Conservation (phyloP, 257 asterid genomes). For the Solanum chmielewskii region DNA sequence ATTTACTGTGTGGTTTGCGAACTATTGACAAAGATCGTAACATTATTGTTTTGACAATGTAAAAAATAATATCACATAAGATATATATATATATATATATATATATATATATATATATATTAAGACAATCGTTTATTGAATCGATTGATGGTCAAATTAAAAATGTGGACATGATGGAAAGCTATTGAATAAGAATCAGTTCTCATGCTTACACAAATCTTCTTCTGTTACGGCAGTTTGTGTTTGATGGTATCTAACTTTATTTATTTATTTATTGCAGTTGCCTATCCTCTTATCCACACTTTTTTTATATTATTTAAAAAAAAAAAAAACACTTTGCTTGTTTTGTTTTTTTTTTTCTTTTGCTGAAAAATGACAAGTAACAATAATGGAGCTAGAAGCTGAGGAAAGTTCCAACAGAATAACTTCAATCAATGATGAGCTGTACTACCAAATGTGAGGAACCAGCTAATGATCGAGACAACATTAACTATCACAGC, state of each 20-base stretch:
- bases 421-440: background rate
- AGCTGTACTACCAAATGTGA: background rate
- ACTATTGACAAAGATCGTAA: too few species aligned
- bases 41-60: background rate
- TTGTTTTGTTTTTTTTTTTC: background rate
- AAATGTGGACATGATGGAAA: background rate
- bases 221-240: background rate
- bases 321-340: background rate
- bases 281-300: background rate
- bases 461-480: background rate
- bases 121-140: background rate
- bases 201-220: background rate
- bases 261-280: background rate
- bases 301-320: background rate
- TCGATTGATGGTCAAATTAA: background rate
- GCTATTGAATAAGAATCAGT: background rate
- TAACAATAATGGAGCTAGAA: background rate
- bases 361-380: background rate
- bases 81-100: too few species aligned
- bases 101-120: background rate
- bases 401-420: background rate
- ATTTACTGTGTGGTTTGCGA: too few species aligned
- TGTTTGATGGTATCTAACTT: background rate
- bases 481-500: background rate
- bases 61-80: background rate